Evolutionary conservation across 805 yeast genomes (phyloP).

Genomic region (Tetrapisispora iriomotensis): DNA sequence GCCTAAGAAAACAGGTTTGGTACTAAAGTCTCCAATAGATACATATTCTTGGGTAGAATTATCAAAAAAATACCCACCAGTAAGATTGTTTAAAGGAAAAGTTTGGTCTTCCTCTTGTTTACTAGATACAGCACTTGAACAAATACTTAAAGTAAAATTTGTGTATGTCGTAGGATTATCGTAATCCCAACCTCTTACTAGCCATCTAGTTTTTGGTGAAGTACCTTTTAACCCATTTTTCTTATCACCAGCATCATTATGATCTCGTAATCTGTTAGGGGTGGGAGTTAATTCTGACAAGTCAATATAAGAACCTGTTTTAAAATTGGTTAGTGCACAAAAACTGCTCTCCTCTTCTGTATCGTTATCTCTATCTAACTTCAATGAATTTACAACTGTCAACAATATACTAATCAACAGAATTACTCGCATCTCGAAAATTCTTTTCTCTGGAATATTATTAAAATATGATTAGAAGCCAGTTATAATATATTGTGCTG

Average conservation of each 20-base stretch:
- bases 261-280: slow-evolving; percentile 16
- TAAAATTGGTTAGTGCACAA: slow-evolving; percentile 26
- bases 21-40: slow-evolving; percentile 54
- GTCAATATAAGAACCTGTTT: slow-evolving; percentile 26
- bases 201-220: slow-evolving; percentile 35
- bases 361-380: neutral
- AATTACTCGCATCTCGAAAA: too few species aligned
- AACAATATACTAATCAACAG: neutral
- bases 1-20: slow-evolving; percentile 60
- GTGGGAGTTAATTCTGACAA: slow-evolving; percentile 25
- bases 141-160: slow-evolving; percentile 68
- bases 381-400: neutral
- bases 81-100: slow-evolving; percentile 19
- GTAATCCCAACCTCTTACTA: slow-evolving; percentile 60
- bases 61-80: slow-evolving; percentile 52
- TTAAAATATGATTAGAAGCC: too few species aligned
- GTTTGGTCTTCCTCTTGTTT: slow-evolving; percentile 8
- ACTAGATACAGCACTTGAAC: slow-evolving; percentile 43
- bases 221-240: slow-evolving; percentile 1
- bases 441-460: neutral
- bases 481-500: too few species aligned
- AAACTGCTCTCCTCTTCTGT: too few species aligned
- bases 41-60: slow-evolving; percentile 11
- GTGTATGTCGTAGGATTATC: slow-evolving; percentile 35
- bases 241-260: slow-evolving; percentile 3